Evolutionary conservation across 345 rosid species (phyloP), one percentile per base, ranked within the genome.

Genomic region (Raphanus raphanistrum): DNA sequence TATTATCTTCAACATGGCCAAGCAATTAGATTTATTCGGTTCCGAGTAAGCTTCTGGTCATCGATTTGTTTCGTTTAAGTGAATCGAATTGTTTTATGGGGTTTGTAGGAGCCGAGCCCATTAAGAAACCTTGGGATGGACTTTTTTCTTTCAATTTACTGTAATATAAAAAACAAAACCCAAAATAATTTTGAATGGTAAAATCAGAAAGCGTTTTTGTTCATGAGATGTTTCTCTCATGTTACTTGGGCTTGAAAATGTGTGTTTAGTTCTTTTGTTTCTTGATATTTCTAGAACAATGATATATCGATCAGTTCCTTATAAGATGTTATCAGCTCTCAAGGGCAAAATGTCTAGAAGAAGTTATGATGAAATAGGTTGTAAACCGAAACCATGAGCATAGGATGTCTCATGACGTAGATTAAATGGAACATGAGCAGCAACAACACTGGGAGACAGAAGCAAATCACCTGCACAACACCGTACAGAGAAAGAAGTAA

Each of bases 211-310:
- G 48, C n/a, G 21, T 21, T 21, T 21, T 41, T 41, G 4, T 10
- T 41, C 48, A 41, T 58, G 7, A 77, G 59, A 90, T 86, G 93
- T 87, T 90, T 70, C 52, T 87, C 35, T 4, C 10, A 85, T 77
- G 92, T 90, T 50, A 60, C 82, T 66, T 88, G 91, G 90, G 95
- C 88, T n/a, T 90, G 75, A 79, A 26, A 28, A 10, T 4, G 13
- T 45, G 15, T 41, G 9, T 0, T 38, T 38, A 54, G 21, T 4
- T 10, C 15, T 45, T 12, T 45, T 29, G 61, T 16, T 29, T 65
- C 32, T 41, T 41, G 48, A 8, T 11, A 66, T 55, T 64, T 21
- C 21, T 21, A 21, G 21, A 21, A 21, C 21, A 21, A 21, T 21
- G 21, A 21, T 21, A 21, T 21, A 21, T 21, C 21, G 48, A 16